Evolutionary conservation across 2,329 filamentous ascomycete species (phyloP), one percentile per base, ranked within the genome.

Genomic region (Aspergillus ibericus): DNA sequence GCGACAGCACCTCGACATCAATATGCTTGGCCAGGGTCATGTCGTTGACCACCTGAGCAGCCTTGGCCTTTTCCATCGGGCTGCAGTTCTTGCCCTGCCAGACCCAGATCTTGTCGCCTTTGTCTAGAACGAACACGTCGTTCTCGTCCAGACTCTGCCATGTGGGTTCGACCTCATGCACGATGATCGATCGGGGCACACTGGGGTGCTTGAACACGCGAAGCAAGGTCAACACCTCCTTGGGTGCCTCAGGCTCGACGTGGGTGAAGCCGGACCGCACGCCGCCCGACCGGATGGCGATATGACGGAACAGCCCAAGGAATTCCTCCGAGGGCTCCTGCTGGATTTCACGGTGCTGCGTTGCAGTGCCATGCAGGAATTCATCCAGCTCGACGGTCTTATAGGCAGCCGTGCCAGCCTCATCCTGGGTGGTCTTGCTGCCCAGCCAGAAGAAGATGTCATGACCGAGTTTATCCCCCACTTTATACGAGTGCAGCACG

Each of bases 371-470:
- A 40, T 80, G 76, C 51, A 90, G 71, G 67, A 87, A 88, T 72
- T 89, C 86, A 65, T 89, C 87, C 15, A 90, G 78, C 72, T 89
- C 87, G 22, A 88, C 86, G 0, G 87, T 88, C 77, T 89, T 90
- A 76, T 90, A 84, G 1, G 87, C 87, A 0, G 87, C 87, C 0
- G 83, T 85, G 15, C 87, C 87, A 1, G 86, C 86, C 74, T 90
- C 87, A 63, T 89, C 87, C 74, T 88, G 85, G 2, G 84, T 82
- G 0, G 86, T 89, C 67, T 88, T 83, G 53, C 73, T 78, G 4
- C 87, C 87, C 0, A 89, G 80, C 87, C 86, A 90, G 76, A 89
- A 89, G 78, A 87, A 89, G 67, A 89, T 82, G 51, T 89, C 86
- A 65, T 89, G 86, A 42, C 75, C 77, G 4, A 88, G 75, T 64